Conservation (phyloP, 306 rosid genomes). For the Rosa chinensis region DNA sequence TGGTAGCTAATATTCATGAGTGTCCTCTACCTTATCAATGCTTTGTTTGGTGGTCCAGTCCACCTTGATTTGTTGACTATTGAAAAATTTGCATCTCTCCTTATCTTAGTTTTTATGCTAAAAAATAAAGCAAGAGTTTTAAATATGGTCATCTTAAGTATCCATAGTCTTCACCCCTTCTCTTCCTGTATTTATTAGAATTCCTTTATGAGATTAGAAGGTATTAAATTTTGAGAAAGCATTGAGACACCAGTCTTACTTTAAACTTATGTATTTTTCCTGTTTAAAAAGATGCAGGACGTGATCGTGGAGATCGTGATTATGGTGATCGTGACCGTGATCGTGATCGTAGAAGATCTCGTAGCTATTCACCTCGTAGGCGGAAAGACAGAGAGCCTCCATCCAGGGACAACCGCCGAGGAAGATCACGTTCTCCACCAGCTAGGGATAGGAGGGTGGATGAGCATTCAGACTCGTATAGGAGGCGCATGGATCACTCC, state of each 20-base stretch:
- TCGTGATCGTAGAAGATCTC: slow-evolving; percentile 23
- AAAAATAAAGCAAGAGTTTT: not conserved
- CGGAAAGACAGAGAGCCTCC: slow-evolving; percentile 36
- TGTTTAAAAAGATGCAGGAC: slow-evolving; percentile 36
- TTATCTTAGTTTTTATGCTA: not conserved
- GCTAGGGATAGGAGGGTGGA: slow-evolving; percentile 26
- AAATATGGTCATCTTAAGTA: not conserved
- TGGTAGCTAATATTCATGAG: not conserved
- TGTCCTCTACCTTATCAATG: not conserved
- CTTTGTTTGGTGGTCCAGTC: not conserved
- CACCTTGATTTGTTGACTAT: not conserved
- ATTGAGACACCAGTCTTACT: not conserved
- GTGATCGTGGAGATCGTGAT: slow-evolving; percentile 14
- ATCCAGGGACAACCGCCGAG: slow-evolving; percentile 35
- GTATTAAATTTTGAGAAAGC: not conserved
- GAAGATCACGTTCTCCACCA: slow-evolving; percentile 45
- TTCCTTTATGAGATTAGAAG: not conserved
- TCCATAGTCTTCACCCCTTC: not conserved
- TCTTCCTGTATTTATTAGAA: not conserved
- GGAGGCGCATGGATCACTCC: slow-evolving; percentile 35
- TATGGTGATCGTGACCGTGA: not conserved
- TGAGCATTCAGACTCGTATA: slow-evolving; percentile 28
- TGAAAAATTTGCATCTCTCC: not conserved
- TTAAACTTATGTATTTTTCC: not conserved
- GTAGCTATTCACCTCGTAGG: slow-evolving; percentile 41